Base-by-base conservation (phyloP, 768 basidiomycete genomes). In the Lepiota subincarnata region DNA sequence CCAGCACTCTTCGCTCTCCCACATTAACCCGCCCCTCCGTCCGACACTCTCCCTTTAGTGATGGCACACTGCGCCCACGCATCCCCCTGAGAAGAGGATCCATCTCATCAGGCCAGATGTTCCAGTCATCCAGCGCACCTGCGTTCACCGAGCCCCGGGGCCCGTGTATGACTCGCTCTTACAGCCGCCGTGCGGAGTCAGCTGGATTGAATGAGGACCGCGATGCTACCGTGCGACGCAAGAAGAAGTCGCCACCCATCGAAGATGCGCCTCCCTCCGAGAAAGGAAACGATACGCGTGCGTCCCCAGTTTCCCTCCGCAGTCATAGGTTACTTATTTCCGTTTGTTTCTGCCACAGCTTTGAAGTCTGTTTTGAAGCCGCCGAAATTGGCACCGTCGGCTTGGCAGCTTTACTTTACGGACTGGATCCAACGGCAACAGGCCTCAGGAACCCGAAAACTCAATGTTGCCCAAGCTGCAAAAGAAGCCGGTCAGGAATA, bases 341-440 rank as follows among this genome's bases (percentile, higher is more conserved):
- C 55, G 55, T 63, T 45, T 47, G 50, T 49, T 56, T 51, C 50
- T 52, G 35, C 62, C 66, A 53, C 68, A 86, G 87, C 76, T 35
- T 72, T 81, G 51, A 93, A 88, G 70, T 93, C 93, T 37, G 70
- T 83, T 10, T 75, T 97, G 54, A 84, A 86, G 39, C 92, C 90
- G 16, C 93, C 93, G 44, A 93, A 94, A 73, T 79, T 93, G 61
- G 91, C 94, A 5, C 92, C 90, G 3, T 94, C 92, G 2, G 91
- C 93, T 50, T 97, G 94, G 94, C 94, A 97, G 69, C 79, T 97
- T 40, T 97, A 92, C 70, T 96, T 97, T 67, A 92, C 92, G 19
- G 92, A 96, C 66, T 94, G 90, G 84, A 93, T 97, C 58, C 88
- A 92, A 67, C 80, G 82, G 62, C 87, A 90, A 66, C 89, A 91